phyloP scores from a whole-genome alignment of 495 filamentous ascomycete species.

The Paragyromitra xinjiangensis region DNA sequence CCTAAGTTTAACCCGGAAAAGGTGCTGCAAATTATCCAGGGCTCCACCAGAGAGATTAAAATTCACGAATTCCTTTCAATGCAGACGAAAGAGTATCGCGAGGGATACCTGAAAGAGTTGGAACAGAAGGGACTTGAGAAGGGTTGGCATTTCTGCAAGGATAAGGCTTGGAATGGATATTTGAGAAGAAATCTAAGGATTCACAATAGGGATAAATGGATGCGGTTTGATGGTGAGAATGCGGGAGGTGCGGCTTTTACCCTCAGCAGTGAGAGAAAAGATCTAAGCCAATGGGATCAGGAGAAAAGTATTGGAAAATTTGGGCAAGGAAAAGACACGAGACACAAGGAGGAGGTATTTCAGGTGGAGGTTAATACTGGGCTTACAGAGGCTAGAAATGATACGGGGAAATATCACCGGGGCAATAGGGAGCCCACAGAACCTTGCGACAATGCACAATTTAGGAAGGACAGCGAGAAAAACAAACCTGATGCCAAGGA shows the following conservation, averaged over 20 bases:
- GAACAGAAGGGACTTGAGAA: conserved; percentile 36
- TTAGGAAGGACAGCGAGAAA: background rate
- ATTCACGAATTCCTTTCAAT: conserved; percentile 46
- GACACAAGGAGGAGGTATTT: background rate
- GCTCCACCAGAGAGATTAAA: conserved; percentile 18
- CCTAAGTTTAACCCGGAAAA: conserved; percentile 1
- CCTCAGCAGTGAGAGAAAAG: background rate
- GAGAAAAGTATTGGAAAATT: background rate
- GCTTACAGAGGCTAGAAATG: background rate
- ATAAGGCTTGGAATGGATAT: conserved; percentile 44
- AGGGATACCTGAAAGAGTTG: conserved; percentile 33
- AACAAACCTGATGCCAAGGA: background rate
- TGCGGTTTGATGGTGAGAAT: background rate
- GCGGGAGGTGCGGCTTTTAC: background rate
- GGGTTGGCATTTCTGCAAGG: conserved; percentile 45
- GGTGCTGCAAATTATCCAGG: conserved; percentile 23
- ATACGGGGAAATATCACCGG: background rate
- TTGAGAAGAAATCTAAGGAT: conserved; percentile 33
- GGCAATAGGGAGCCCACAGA: background rate
- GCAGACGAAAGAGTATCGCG: conserved; percentile 40
- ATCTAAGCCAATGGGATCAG: background rate
- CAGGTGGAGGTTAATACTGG: background rate
- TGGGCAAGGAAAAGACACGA: background rate
- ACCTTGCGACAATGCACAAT: background rate
- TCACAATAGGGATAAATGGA: conserved; percentile 17